Conservation (phyloP, 495 filamentous ascomycete species). For the Daldinia grandis region DNA sequence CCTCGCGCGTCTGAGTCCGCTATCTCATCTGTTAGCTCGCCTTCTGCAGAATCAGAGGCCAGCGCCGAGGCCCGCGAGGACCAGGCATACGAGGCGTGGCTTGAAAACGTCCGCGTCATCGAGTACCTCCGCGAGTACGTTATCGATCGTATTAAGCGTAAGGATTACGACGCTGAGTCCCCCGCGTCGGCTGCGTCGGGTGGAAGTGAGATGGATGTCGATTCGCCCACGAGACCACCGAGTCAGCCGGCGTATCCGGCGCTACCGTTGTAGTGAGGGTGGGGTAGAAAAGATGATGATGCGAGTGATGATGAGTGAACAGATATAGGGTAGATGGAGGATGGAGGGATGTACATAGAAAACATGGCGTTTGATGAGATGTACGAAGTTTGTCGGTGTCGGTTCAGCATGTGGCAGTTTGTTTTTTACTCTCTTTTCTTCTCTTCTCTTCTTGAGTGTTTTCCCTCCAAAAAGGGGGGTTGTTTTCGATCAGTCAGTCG, state of each 20-base stretch:
- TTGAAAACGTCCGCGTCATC: conserved; percentile 82
- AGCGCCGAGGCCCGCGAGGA: conserved; percentile 55
- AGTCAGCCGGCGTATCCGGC: conserved; percentile 46
- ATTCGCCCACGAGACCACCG: conserved; percentile 42
- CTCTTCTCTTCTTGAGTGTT: not conserved
- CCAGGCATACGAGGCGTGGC: conserved; percentile 73
- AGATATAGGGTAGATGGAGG: not conserved
- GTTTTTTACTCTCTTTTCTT: not conserved
- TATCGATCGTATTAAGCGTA: conserved; percentile 67
- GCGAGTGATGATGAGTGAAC: not conserved
- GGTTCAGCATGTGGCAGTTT: not conserved
- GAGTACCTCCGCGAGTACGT: conserved; percentile 77
- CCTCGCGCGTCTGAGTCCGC: conserved; percentile 59
- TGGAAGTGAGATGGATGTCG: conserved; percentile 43
- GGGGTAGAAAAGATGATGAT: not conserved
- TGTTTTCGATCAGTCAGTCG: not conserved
- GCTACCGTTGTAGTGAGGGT: conserved; percentile 23
- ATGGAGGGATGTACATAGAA: not conserved
- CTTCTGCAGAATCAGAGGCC: conserved; percentile 54
- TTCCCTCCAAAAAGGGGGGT: not conserved
- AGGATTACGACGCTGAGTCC: conserved; percentile 65
- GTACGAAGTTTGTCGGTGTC: not conserved
- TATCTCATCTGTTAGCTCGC: conserved; percentile 52
- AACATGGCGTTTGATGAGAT: not conserved
- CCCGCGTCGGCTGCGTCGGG: conserved; percentile 5